Percentiles rank a stretch among this genome's conserved stretches.
These are phyloP conservation scores for Wickerhamomyces sp. DNA, from an alignment of 1,139 yeast genomes.

Conservation along the genomic window DNA sequence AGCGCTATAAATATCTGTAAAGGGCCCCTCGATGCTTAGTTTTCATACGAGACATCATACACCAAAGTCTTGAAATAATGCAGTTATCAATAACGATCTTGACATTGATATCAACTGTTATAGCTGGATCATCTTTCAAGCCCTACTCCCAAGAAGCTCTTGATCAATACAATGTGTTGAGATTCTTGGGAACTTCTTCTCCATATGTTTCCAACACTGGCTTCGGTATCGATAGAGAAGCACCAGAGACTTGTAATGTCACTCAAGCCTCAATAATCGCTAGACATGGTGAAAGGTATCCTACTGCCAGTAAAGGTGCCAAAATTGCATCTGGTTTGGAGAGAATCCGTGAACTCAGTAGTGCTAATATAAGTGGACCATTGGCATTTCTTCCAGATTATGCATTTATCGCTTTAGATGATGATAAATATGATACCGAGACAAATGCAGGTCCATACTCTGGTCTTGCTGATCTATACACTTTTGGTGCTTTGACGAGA, in stretches of 20 bases:
- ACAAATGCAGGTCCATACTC: constrained; percentile 18
- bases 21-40: no score
- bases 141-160: constrained; percentile 19
- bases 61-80: not conserved
- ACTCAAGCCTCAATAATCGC: constrained; percentile 43
- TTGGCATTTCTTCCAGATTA: constrained; percentile 12
- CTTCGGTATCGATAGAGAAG: constrained; percentile 37
- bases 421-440: constrained; percentile 11
- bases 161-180: constrained; percentile 31
- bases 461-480: constrained; percentile 15
- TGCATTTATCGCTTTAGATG: constrained; percentile 12
- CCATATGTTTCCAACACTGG: constrained; percentile 44
- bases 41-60: no score
- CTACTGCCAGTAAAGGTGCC: constrained; percentile 26
- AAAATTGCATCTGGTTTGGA: constrained; percentile 3
- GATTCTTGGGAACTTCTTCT: constrained; percentile 43
- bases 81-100: not conserved
- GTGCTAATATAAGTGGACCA: constrained; percentile 11
- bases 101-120: not conserved
- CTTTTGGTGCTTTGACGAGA: constrained; percentile 15
- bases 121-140: not conserved
- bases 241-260: constrained; percentile 38
- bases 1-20: no score
- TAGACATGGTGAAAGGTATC: constrained; percentile 51
- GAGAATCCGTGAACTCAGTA: constrained; percentile 4